phyloP scores from a whole-genome alignment of 306 rosid species.

The Arachis hypogaea region DNA sequence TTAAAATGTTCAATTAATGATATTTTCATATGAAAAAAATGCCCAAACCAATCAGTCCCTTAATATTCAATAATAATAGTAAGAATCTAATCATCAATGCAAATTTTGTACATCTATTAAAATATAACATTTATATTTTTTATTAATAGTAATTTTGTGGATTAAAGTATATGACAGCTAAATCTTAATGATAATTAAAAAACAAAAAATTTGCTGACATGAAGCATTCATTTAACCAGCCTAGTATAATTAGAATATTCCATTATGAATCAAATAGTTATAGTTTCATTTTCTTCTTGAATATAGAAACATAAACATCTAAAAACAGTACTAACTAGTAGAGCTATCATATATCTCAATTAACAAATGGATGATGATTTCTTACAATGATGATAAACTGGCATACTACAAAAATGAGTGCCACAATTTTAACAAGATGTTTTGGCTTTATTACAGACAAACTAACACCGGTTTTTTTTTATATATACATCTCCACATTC shows the following conservation, averaged over 20 bases:
- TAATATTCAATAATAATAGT: no score
- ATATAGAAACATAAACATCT: background rate
- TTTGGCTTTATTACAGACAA: conserved; percentile 9
- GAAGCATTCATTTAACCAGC: background rate
- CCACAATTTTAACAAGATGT: background rate
- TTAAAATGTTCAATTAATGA: no score
- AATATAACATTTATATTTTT: no score
- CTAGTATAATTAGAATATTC: background rate
- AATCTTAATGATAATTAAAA: no score
- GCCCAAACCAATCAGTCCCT: no score
- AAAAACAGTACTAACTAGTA: background rate
- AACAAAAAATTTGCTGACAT: no score
- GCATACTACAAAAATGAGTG: background rate
- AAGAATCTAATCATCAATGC: no score
- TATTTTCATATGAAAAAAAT: no score
- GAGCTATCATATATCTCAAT: conserved; percentile 1
- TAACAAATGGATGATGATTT: background rate
- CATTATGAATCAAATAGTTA: background rate
- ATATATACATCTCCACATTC: background rate
- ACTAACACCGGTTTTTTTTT: conserved; percentile 10
- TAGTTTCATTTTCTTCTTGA: conserved; percentile 2
- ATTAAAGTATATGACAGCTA: no score
- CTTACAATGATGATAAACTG: conserved; percentile 6
- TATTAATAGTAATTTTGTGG: no score
- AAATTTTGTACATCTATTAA: no score